Percentiles rank a stretch among this genome's conserved stretches.
These are phyloP conservation scores for Dactylellina sp. DNA, from an alignment of 2,329 filamentous ascomycete genomes.

Conservation along the genomic window DNA sequence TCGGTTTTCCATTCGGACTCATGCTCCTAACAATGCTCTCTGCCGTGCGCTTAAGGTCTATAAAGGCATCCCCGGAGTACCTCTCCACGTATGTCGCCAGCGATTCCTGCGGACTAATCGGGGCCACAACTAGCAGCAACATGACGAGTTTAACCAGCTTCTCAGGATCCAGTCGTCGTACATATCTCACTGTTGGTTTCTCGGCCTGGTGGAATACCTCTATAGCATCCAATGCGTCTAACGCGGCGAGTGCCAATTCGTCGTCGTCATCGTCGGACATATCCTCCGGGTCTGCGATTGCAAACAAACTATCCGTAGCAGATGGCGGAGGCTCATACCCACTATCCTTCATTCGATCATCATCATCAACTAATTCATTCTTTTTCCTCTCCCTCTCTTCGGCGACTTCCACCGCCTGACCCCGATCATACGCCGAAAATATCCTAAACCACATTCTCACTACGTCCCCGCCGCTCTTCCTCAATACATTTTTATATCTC, in stretches of 20 bases:
- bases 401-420: conserved; percentile 54
- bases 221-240: conserved; percentile 75
- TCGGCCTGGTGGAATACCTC: conserved; percentile 71
- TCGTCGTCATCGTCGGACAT: conserved; percentile 67
- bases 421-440: conserved; percentile 77
- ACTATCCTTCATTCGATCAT: conserved; percentile 51
- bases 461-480: conserved; percentile 65
- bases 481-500: conserved; percentile 73
- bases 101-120: conserved; percentile 74
- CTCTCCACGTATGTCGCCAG: conserved; percentile 72
- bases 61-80: conserved; percentile 70
- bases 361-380: conserved; percentile 62
- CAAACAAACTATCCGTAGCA: conserved; percentile 61
- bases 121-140: conserved; percentile 75
- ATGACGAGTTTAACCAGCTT: conserved; percentile 78
- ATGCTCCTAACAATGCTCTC: conserved; percentile 71
- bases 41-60: conserved; percentile 72
- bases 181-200: conserved; percentile 69
- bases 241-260: conserved; percentile 75
- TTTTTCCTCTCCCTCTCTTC: conserved; percentile 9
- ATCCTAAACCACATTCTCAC: conserved; percentile 77
- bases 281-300: conserved; percentile 65
- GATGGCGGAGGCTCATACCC: conserved; percentile 8
- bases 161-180: conserved; percentile 76
- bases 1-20: conserved; percentile 54